Percentiles rank a stretch among this genome's conserved stretches.
Conservation (phyloP, 768 basidiomycete species). For the Pseudohyphozyma bogoriensis region DNA sequence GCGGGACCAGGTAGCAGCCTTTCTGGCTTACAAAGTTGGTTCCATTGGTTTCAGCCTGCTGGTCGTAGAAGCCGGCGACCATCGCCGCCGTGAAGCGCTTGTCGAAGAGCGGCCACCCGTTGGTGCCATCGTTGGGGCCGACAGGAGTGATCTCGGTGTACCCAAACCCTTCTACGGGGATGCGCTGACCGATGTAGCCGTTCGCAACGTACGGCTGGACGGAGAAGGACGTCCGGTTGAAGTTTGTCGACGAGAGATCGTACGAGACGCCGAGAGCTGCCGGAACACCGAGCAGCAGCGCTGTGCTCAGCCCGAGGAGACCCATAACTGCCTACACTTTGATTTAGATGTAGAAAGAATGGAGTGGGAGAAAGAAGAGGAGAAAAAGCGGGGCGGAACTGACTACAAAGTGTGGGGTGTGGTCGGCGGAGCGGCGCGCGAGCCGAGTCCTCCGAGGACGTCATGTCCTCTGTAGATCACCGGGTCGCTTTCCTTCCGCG, state of each 20-base stretch:
- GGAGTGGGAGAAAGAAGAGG: too few species aligned
- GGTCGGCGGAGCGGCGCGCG: too few species aligned
- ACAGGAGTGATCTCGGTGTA: conserved; percentile 10
- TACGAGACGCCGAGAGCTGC: not conserved
- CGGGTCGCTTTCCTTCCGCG: too few species aligned
- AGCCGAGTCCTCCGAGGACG: too few species aligned
- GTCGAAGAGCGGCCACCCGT: conserved; percentile 28
- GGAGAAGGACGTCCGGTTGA: conserved; percentile 14
- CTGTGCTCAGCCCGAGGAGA: not conserved
- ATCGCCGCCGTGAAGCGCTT: conserved; percentile 14
- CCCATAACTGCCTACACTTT: too few species aligned
- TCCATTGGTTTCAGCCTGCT: conserved; percentile 8
- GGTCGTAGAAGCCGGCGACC: conserved; percentile 27
- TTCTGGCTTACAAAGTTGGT: conserved; percentile 19
- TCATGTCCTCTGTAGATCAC: too few species aligned
- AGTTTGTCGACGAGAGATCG: conserved; percentile 7
- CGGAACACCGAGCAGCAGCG: not conserved
- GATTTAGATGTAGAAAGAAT: too few species aligned
- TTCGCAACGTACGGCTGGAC: conserved; percentile 20
- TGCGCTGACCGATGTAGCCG: conserved; percentile 23
- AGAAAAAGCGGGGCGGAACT: too few species aligned
- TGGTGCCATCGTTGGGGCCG: conserved; percentile 8
- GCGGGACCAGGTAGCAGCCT: not conserved
- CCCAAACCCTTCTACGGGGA: conserved; percentile 17
- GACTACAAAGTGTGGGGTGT: too few species aligned